Conservation (phyloP, 805 yeast genomes). For the Sugiyamaella marilandica region DNA sequence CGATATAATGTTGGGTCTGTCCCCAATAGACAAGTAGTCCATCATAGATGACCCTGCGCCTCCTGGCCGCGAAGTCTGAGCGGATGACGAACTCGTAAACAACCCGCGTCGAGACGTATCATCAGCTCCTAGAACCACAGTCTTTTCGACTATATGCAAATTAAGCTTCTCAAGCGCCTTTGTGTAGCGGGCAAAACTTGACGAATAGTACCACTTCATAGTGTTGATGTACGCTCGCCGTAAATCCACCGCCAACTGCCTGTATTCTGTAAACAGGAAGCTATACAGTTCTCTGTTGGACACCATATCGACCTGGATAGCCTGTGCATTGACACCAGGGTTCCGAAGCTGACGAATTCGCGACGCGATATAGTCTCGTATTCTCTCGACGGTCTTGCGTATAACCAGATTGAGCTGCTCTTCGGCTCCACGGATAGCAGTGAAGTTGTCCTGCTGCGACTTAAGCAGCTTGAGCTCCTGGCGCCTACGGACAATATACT, state of each 20-base stretch:
- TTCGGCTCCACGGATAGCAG: conserved; percentile 21
- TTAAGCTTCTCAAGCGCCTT: conserved; percentile 65
- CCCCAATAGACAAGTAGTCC: conserved; percentile 56
- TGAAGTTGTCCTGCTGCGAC: conserved; percentile 15
- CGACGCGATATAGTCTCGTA: conserved; percentile 60
- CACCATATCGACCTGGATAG: conserved; percentile 61
- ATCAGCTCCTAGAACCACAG: conserved; percentile 50
- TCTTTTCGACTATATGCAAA: conserved; percentile 50
- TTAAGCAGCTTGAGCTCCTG: conserved; percentile 18
- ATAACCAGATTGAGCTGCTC: conserved; percentile 48
- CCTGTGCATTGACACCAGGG: conserved; percentile 65
- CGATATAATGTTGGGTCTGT: conserved; percentile 54
- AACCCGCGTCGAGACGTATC: conserved; percentile 28
- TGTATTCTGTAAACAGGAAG: conserved; percentile 52
- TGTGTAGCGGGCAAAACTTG: conserved; percentile 71
- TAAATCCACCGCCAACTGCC: conserved; percentile 64
- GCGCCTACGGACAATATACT: conserved; percentile 20
- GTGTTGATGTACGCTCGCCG: conserved; percentile 79
- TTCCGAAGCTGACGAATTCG: conserved; percentile 65
- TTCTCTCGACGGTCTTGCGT: conserved; percentile 65
- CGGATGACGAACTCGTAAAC: not conserved
- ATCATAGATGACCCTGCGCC: conserved; percentile 19
- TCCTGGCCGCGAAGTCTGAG: not conserved
- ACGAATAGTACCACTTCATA: conserved; percentile 88
- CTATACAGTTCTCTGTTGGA: conserved; percentile 56